Evolutionary conservation across 495 filamentous ascomycete genomes (phyloP).

Genomic region (Thozetella sp.): DNA sequence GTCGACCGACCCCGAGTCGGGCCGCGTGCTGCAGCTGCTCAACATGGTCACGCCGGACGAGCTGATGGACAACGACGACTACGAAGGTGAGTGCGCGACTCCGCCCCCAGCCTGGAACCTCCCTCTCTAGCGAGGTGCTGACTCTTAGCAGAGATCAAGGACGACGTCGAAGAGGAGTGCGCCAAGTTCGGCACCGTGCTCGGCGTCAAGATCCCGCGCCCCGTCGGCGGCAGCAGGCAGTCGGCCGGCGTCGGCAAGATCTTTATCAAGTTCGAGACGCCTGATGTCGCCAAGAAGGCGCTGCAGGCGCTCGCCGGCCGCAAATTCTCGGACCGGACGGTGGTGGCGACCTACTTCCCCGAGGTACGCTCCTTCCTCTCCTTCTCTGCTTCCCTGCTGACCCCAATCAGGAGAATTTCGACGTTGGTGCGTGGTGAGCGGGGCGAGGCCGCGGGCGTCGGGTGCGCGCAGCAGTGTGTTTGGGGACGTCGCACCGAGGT

Average conservation of each 20-base stretch:
- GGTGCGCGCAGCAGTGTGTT: too few relatives aligned
- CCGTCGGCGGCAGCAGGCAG: conserved; percentile 76
- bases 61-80: conserved; percentile 89
- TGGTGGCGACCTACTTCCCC: conserved; percentile 93
- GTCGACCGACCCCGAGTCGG: conserved; percentile 71
- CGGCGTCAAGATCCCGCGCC: conserved; percentile 88
- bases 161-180: conserved; percentile 92
- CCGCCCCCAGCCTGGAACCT: neutral
- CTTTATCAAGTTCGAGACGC: conserved; percentile 85
- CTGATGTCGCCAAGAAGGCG: conserved; percentile 80
- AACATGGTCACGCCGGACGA: conserved; percentile 99
- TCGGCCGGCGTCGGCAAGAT: conserved; percentile 96
- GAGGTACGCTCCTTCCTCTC: conserved; percentile 57
- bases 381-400: conserved; percentile 6
- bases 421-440: conserved; percentile 73
- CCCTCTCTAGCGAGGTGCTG: conserved; percentile 11
- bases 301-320: conserved; percentile 85
- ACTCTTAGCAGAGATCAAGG: conserved; percentile 75
- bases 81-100: conserved; percentile 68
- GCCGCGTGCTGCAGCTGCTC: conserved; percentile 84
- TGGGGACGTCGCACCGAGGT: neutral
- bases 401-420: conserved; percentile 70
- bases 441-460: neutral
- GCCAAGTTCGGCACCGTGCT: conserved; percentile 83
- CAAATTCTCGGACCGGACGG: conserved; percentile 93